These are phyloP conservation scores for Alternaria panax DNA, from an alignment of 2,329 filamentous ascomycete species.

Conservation along the genomic window DNA sequence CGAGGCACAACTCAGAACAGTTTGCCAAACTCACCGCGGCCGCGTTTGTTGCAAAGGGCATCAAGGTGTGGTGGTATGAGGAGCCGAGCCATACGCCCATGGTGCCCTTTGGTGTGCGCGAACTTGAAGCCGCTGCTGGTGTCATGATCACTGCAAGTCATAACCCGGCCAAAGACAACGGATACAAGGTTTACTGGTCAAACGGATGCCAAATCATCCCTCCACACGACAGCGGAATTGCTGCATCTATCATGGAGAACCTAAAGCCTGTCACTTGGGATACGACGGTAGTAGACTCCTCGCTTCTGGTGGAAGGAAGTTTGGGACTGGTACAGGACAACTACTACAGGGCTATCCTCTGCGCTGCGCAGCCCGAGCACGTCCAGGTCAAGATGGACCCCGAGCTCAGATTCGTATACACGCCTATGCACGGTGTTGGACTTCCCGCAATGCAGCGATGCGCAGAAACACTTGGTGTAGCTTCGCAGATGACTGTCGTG, in stretches of 20 bases:
- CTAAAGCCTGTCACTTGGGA: constrained; percentile 61
- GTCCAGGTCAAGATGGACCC: constrained; percentile 28
- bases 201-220: constrained; percentile 72
- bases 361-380: constrained; percentile 46
- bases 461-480: constrained; percentile 49
- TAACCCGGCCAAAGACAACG: constrained; percentile 70
- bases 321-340: constrained; percentile 52
- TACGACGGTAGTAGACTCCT: constrained; percentile 52
- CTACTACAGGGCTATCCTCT: constrained; percentile 55
- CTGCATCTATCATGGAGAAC: constrained; percentile 63
- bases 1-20: constrained; percentile 67
- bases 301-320: constrained; percentile 52
- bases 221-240: constrained; percentile 67
- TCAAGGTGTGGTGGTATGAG: constrained; percentile 68
- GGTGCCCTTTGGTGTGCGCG: constrained; percentile 66
- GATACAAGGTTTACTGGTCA: constrained; percentile 72
- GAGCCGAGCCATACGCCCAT: constrained; percentile 65
- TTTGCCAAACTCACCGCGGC: constrained; percentile 68
- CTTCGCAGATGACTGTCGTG: constrained; percentile 58
- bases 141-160: constrained; percentile 73
- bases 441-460: constrained; percentile 56
- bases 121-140: constrained; percentile 63
- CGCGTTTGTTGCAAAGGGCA: constrained; percentile 64
- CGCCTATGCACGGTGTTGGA: constrained; percentile 65
- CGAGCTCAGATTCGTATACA: constrained; percentile 60